Conservation (phyloP, 805 yeast species). For the Starmerella vitae region DNA sequence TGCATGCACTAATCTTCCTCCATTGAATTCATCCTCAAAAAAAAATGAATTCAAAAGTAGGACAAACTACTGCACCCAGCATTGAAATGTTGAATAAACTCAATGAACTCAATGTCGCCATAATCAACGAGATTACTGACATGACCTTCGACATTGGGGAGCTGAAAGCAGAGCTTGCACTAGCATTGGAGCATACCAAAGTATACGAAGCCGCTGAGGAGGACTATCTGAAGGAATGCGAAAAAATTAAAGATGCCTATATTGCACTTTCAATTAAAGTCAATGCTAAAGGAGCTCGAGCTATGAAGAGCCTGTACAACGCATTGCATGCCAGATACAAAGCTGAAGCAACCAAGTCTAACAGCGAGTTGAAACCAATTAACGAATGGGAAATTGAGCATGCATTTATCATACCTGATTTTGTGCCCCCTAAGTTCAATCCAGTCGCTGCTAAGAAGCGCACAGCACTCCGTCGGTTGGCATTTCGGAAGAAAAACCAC, state of each 20-base stretch:
- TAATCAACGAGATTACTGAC: constrained; percentile 1
- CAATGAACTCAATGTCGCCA: background rate
- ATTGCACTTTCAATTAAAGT: background rate
- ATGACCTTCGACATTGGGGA: constrained; percentile 1
- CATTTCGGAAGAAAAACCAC: background rate
- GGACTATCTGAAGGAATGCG: background rate
- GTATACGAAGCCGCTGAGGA: background rate
- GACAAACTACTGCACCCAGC: no score
- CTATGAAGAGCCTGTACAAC: background rate
- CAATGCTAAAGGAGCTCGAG: background rate
- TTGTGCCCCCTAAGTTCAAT: background rate
- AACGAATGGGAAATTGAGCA: background rate
- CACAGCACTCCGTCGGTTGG: background rate
- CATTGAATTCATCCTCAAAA: no score
- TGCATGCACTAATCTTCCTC: no score
- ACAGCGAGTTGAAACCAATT: background rate
- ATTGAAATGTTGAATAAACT: background rate
- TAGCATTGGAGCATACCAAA: background rate
- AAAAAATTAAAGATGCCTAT: background rate
- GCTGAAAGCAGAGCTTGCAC: constrained; percentile 1
- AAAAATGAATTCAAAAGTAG: no score
- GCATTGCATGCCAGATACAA: background rate
- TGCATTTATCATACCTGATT: background rate
- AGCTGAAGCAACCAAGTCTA: background rate
- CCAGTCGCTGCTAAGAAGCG: background rate